Percentiles rank a stretch among this genome's conserved stretches.
These are phyloP conservation scores for Peniophora sp. DNA, from an alignment of 1,284 basidiomycete genomes.

Conservation along the genomic window DNA sequence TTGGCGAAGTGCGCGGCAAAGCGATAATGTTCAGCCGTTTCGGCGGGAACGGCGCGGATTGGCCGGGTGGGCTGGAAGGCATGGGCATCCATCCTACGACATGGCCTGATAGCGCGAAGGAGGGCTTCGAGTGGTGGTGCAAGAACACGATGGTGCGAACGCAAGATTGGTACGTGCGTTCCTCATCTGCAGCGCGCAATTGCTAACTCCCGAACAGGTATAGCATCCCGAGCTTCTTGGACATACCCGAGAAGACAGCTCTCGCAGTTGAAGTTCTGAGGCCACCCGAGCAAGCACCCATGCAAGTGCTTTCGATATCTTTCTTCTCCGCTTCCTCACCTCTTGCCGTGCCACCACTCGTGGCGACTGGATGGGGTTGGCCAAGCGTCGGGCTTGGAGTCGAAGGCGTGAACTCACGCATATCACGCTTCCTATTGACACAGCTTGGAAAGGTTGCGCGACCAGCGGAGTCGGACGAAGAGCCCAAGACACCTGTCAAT, in stretches of 20 bases:
- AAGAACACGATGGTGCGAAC: slow-evolving; percentile 60
- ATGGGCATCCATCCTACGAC: slow-evolving; percentile 75
- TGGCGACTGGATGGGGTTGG: slow-evolving; percentile 71
- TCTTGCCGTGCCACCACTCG: slow-evolving; percentile 66
- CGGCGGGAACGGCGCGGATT: slow-evolving; percentile 53
- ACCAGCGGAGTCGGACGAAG: slow-evolving; percentile 1
- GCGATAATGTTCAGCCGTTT: slow-evolving; percentile 81
- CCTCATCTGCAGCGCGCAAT: slow-evolving; percentile 2
- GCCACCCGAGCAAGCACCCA: slow-evolving; percentile 26
- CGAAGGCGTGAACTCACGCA: slow-evolving; percentile 73
- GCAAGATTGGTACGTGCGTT: slow-evolving; percentile 68
- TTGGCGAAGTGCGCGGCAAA: slow-evolving; percentile 80
- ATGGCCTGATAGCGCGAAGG: slow-evolving; percentile 73
- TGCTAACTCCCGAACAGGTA: slow-evolving; percentile 46
- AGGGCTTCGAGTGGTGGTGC: slow-evolving; percentile 71
- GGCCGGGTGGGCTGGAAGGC: slow-evolving; percentile 58
- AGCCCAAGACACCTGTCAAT: slow-evolving; percentile 1
- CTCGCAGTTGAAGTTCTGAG: slow-evolving; percentile 48
- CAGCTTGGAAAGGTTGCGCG: slow-evolving; percentile 23
- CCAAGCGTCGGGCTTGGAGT: slow-evolving; percentile 66
- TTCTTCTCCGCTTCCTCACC: slow-evolving; percentile 81
- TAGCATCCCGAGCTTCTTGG: slow-evolving; percentile 62
- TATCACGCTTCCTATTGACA: slow-evolving; percentile 64
- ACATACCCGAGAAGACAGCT: slow-evolving; percentile 71
- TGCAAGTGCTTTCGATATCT: slow-evolving; percentile 54